These are phyloP conservation scores for Amanita rimosa DNA, from an alignment of 768 basidiomycete species.

Conservation along the genomic window DNA sequence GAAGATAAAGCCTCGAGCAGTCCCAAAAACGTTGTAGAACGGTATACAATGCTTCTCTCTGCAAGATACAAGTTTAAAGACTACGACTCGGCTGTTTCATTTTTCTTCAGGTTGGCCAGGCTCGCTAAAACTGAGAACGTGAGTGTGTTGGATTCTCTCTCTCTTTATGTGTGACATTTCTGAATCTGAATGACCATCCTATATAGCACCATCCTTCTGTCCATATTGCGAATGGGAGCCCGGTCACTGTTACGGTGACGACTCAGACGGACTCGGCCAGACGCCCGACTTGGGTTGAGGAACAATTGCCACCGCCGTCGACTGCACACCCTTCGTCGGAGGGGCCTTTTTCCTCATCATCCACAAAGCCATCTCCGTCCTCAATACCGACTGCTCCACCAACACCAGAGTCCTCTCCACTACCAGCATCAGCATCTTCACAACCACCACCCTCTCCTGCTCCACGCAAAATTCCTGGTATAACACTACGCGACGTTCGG, in stretches of 20 bases:
- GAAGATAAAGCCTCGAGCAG: too few species aligned
- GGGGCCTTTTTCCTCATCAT: too few species aligned
- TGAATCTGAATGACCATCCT: too few species aligned
- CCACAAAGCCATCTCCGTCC: too few species aligned
- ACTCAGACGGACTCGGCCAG: slow-evolving; percentile 6
- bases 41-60: slow-evolving; percentile 4
- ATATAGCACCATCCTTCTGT: slow-evolving; percentile 6
- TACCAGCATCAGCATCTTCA: too few species aligned
- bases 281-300: slow-evolving; percentile 4
- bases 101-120: slow-evolving; percentile 1
- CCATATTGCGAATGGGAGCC: slow-evolving; percentile 1
- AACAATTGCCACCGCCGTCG: background rate
- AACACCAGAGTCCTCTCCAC: background rate
- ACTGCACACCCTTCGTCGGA: too few species aligned
- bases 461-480: background rate
- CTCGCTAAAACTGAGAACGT: slow-evolving; percentile 1
- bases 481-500: slow-evolving; percentile 4
- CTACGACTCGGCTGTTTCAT: slow-evolving; percentile 2
- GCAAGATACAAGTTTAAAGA: slow-evolving; percentile 2
- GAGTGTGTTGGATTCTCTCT: background rate
- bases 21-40: background rate
- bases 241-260: slow-evolving; percentile 1
- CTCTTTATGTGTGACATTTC: background rate
- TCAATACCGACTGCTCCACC: too few species aligned
- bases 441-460: background rate